Evolutionary conservation across 2,329 filamentous ascomycete species (phyloP).

Genomic region (Fusarium sp.): DNA sequence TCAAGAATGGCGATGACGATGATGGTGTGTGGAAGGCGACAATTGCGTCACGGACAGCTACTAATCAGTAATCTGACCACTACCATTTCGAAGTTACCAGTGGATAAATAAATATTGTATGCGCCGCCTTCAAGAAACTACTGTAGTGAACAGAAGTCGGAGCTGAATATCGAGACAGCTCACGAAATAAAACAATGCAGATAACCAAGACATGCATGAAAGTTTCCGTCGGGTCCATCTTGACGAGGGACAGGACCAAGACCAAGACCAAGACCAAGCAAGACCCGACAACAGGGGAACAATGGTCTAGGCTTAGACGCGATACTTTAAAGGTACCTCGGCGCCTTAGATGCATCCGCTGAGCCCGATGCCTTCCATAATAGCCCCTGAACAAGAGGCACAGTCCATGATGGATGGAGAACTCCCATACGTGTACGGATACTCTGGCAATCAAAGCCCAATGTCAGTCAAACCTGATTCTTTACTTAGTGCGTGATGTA

Average conservation of each 20-base stretch:
- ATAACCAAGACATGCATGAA: conserved; percentile 30
- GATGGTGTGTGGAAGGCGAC: conserved; percentile 27
- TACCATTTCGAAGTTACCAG: no score
- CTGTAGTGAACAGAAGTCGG: neutral
- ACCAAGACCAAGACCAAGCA: neutral
- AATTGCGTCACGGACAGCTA: conserved; percentile 31
- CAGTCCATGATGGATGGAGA: conserved; percentile 17
- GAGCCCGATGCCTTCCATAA: conserved; percentile 10
- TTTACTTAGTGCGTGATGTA: neutral
- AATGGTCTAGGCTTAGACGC: conserved; percentile 8
- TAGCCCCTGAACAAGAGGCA: conserved; percentile 32
- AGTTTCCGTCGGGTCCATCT: conserved; percentile 21
- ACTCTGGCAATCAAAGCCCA: neutral
- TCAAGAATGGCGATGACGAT: conserved; percentile 35
- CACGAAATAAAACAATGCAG: conserved; percentile 12
- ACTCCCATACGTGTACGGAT: neutral
- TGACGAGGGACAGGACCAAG: neutral
- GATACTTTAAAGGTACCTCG: conserved; percentile 32
- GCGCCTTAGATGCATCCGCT: conserved; percentile 23
- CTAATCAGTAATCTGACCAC: conserved; percentile 5
- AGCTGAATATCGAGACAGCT: neutral
- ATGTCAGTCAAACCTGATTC: neutral
- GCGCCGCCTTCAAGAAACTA: neutral
- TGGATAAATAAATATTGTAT: neutral
- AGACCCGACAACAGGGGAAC: conserved; percentile 4